These are phyloP conservation scores for Erysimum pusillum DNA, from an alignment of 441 rosid species.

Conservation along the genomic window DNA sequence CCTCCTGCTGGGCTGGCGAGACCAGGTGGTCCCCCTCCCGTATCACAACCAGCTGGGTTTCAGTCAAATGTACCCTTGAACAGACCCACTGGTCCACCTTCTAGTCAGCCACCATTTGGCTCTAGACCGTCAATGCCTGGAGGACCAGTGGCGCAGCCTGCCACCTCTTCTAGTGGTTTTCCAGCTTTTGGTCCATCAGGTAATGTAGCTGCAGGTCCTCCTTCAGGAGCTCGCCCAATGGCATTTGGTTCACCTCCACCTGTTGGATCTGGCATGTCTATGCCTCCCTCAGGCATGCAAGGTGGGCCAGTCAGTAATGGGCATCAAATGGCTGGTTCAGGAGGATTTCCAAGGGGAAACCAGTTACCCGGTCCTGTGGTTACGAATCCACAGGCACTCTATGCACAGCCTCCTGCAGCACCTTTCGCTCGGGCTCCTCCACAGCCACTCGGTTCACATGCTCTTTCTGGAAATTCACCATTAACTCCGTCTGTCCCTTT, in stretches of 20 bases:
- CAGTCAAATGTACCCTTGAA: conserved; percentile 42
- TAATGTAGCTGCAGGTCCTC: conserved; percentile 45
- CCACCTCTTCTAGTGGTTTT: conserved; percentile 48
- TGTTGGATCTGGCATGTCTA: conserved; percentile 49
- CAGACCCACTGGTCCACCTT: conserved; percentile 47
- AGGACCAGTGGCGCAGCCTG: conserved; percentile 51
- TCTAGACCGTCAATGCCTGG: conserved; percentile 74
- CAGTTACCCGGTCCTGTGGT: conserved; percentile 58
- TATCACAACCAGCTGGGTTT: conserved; percentile 56
- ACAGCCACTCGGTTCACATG: conserved; percentile 56
- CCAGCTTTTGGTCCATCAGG: conserved; percentile 43
- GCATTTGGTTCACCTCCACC: conserved; percentile 56
- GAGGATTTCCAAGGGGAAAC: conserved; percentile 56
- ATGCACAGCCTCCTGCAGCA: conserved; percentile 64
- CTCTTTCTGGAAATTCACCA: conserved; percentile 46
- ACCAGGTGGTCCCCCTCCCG: conserved; percentile 64
- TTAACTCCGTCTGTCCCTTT: conserved; percentile 52
- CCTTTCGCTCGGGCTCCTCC: conserved; percentile 56
- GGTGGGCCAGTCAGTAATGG: conserved; percentile 73
- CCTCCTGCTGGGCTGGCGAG: conserved; percentile 60
- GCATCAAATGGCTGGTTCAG: conserved; percentile 56
- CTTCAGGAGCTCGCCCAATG: conserved; percentile 57
- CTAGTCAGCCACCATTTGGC: conserved; percentile 59
- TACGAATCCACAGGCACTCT: conserved; percentile 56
- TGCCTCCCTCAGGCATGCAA: conserved; percentile 55